Base-by-base conservation (phyloP, 2,329 filamentous ascomycete genomes). In the Ascocoryne sarcoides region DNA sequence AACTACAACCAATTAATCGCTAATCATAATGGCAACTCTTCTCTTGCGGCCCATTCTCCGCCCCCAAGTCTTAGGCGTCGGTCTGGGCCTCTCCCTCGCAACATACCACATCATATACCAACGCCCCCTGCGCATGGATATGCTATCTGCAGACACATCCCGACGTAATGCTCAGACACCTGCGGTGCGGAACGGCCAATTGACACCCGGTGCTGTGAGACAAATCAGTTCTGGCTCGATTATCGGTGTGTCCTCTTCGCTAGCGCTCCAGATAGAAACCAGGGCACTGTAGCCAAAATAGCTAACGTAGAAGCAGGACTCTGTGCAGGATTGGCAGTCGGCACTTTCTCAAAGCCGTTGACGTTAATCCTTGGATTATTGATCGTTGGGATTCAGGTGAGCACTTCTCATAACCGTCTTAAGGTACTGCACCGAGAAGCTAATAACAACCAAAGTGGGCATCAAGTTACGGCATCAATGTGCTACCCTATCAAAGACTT, bases 341-440 rank as follows among this genome's bases (percentile, higher is more conserved):
- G 78, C 43, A 65, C 82, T 12, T 86, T 89, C 59, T 86, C 81
- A 7, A 76, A 76, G 56, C 76, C 80, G 1, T 64, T 89, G 35
- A 79, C 82, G 1, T 54, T 88, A 12, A 59, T 89, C 15, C 63
- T 83, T 15, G 82, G 83, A 0, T 55, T 85, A 10, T 61, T 78
- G 8, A 71, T 84, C 17, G 65, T 84, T 10, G 67, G 74, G 30
- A 41, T 57, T 42, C 55, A 58, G 44, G 56, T 57, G 37, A 30
- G 44, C 40, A 26, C 8, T 17, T 8, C 16, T 10, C 9, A 15
- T 14, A 10, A 10, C n/a, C 3, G 17, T n/a, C 4, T 8, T 4
- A 10, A 23, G 31, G 10, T 5, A 19, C 26, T 32, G 10, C 18
- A 32, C 23, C 23, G 12, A 31, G 14, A 5, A 26, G 10, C 41